Conservation (phyloP, 2,329 filamentous ascomycete species). For the Fusarium pseudonygamai region DNA sequence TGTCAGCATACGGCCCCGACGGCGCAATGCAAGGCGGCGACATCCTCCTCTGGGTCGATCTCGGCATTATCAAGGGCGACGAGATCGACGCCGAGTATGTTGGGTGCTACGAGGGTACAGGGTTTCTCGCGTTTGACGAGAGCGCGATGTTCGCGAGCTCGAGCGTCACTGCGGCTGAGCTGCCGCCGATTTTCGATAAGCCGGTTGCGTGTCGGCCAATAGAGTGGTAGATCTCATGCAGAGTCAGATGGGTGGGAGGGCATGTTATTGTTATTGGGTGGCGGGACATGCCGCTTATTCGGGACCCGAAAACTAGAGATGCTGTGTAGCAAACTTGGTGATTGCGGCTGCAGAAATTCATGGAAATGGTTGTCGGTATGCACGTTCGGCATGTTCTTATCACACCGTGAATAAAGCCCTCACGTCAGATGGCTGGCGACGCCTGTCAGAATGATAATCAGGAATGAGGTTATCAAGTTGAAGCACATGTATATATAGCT, state of each 20-base stretch:
- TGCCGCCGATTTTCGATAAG: neutral
- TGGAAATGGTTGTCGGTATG: neutral
- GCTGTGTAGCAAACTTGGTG: neutral
- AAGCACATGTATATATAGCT: neutral
- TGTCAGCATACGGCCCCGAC: conserved; percentile 17
- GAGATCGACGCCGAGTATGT: conserved; percentile 32
- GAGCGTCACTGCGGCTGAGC: neutral
- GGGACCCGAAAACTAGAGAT: neutral
- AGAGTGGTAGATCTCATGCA: neutral
- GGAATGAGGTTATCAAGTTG: fast-evolving
- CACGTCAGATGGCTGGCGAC: neutral
- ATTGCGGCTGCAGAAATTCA: neutral
- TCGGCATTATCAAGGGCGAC: conserved; percentile 19
- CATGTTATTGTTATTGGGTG: neutral
- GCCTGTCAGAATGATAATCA: neutral
- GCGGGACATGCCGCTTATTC: neutral
- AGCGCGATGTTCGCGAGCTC: conserved; percentile 1
- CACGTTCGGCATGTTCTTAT: neutral
- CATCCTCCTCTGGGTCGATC: conserved; percentile 30
- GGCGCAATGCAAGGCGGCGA: conserved; percentile 14
- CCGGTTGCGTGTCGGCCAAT: neutral
- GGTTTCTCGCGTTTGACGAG: conserved; percentile 34
- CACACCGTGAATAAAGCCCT: neutral
- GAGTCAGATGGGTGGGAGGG: no score
- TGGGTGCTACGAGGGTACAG: conserved; percentile 25